A percentile compares a stretch with the other conserved stretches of the same genome.
Evolutionary conservation across 176 grass and related monocot species (phyloP).

Genomic region (Calamus simplicifolius): DNA sequence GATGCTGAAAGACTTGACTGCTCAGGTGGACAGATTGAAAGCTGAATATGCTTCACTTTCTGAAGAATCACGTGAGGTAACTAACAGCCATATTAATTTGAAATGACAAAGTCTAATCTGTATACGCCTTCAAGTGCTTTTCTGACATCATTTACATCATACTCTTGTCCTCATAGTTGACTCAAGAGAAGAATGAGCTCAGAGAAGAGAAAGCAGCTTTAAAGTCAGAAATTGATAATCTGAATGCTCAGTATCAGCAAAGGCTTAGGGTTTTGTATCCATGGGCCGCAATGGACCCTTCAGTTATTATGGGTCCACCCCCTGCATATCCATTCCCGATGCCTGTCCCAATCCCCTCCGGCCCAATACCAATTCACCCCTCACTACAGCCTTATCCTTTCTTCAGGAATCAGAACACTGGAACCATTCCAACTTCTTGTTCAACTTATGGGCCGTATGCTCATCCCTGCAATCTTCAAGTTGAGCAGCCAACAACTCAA

Average conservation of each 20-base stretch:
- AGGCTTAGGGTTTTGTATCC: conserved; percentile 50
- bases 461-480: conserved; percentile 34
- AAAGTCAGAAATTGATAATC: conserved; percentile 71
- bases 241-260: conserved; percentile 68
- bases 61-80: conserved; percentile 82
- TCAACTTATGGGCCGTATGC: conserved; percentile 38
- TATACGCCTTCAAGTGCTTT: no score
- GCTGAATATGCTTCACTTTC: conserved; percentile 64
- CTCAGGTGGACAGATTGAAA: conserved; percentile 73
- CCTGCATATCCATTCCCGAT: conserved; percentile 56
- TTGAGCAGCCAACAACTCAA: conserved; percentile 42
- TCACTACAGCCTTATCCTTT: conserved; percentile 47
- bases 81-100: conserved; percentile 21
- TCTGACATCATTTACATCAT: not conserved
- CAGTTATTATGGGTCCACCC: conserved; percentile 51
- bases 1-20: conserved; percentile 71
- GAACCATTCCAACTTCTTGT: conserved; percentile 10
- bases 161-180: conserved; percentile 46
- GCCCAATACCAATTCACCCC: conserved; percentile 57
- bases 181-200: conserved; percentile 80
- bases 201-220: conserved; percentile 74
- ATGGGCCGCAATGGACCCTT: conserved; percentile 70
- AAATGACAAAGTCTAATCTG: conserved; percentile 1
- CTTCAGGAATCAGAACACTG: conserved; percentile 33
- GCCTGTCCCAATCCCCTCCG: conserved; percentile 47